Conservation (phyloP, 2,329 filamentous ascomycete species). For the Trichoderma sp. region DNA sequence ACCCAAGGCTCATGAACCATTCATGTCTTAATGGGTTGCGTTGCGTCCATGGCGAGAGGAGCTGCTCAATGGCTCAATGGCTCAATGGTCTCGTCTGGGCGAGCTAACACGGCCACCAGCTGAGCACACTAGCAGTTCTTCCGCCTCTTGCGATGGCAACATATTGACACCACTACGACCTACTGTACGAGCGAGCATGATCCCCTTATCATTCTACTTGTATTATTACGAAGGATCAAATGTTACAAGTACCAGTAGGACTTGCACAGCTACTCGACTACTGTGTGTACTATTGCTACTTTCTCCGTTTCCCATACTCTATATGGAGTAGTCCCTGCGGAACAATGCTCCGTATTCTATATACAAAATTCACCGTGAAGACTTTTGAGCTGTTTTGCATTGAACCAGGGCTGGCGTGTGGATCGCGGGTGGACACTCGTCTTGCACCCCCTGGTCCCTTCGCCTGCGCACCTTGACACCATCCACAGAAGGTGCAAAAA, state of each 20-base stretch:
- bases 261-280: not conserved
- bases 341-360: not conserved
- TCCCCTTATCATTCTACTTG: not conserved
- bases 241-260: not conserved
- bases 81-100: not conserved
- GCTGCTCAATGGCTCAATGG: not conserved
- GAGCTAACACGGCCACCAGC: not conserved
- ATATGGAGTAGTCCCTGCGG: not conserved
- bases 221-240: not conserved
- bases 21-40: not conserved
- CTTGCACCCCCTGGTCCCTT: conserved; percentile 7
- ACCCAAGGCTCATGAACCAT: conserved; percentile 6
- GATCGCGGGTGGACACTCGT: conserved; percentile 5
- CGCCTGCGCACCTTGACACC: conserved; percentile 13
- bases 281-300: not conserved
- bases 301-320: not conserved
- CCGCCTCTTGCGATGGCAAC: not conserved
- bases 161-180: not conserved
- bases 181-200: not conserved
- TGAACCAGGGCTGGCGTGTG: conserved; percentile 14
- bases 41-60: not conserved
- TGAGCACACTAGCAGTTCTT: not conserved
- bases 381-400: conserved; percentile 19
- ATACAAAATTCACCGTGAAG: conserved; percentile 5
- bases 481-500: conserved; percentile 6